Evolutionary conservation across 2,329 filamentous ascomycete genomes (phyloP), one percentile per base, ranked within the genome.

Genomic region (Calonectria ilicicola): DNA sequence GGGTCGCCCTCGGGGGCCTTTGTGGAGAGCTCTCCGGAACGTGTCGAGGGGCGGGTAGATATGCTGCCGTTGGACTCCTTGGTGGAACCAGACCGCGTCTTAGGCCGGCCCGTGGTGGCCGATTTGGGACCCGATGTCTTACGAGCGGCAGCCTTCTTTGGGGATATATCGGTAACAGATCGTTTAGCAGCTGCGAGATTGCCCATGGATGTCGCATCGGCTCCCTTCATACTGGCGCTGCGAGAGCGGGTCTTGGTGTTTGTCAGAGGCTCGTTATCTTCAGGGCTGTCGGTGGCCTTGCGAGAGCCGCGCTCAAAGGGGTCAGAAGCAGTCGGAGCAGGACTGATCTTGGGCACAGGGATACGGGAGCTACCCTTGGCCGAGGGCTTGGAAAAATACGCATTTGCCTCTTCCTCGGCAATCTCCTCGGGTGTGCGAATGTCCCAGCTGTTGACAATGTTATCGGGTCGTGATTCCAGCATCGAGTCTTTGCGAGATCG

Each of bases 1-100:
- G 97, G 95, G 67, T 98, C 96, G 23, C 97, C 97, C 86, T 98
- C 97, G 0, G 96, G 96, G 49, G 92, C 91, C 81, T 95, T 91
- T 88, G 83, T 80, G 49, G 85, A 83, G 35, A 89, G 76, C 70
- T 90, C 90, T 23, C 91, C 92, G 8, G 91, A 91, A 72, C 91
- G 88, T 1, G 92, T 94, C 3, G 87, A 85, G 23, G 93, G 92
- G 17, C 92, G 88, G 40, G 89, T 91, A 62, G 79, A 85, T 75
- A 84, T 87, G 82, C 79, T 86, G 74, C 81, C 84, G 66, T 84
- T 83, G 73, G 87, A 82, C 74, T 86, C 84, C 78, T 86, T 88
- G 75, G 83, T 83, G 27, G 91, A 86, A 17, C 90, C 90, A 51
- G 89, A 90, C 75, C 92, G 89, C 19, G 92, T 93, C 76, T 90